Conservation (phyloP, 2,329 filamentous ascomycete genomes). For the Paramyrothecium roridum region DNA sequence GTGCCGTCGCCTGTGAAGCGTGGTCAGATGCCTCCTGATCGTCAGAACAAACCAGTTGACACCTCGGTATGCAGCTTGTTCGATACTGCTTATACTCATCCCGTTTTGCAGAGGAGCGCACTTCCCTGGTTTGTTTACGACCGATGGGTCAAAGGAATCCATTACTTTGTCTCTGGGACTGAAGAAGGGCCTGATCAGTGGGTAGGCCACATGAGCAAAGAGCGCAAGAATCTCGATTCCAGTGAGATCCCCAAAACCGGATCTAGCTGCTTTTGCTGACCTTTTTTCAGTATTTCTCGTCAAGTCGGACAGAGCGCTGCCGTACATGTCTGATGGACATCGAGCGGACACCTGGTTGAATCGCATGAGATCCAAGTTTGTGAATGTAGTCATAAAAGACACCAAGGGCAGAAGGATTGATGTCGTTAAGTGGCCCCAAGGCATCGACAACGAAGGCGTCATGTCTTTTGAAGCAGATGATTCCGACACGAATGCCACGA, state of each 20-base stretch:
- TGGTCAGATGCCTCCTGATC: neutral
- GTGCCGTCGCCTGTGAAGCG: conserved; percentile 16
- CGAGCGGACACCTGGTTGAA: conserved; percentile 28
- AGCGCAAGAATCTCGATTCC: conserved; percentile 31
- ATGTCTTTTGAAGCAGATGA: conserved; percentile 31
- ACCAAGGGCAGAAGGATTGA: conserved; percentile 38
- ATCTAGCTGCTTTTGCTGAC: neutral
- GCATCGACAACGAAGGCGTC: conserved; percentile 30
- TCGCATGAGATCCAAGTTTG: conserved; percentile 29
- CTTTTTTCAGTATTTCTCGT: conserved; percentile 35
- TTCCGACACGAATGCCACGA: conserved; percentile 18
- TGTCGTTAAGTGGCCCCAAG: conserved; percentile 38
- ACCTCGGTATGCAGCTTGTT: conserved; percentile 44
- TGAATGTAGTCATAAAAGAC: conserved; percentile 36
- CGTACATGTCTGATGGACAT: conserved; percentile 36
- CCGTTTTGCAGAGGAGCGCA: conserved; percentile 36
- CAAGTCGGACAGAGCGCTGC: conserved; percentile 39
- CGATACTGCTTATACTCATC: conserved; percentile 49
- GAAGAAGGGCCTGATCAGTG: conserved; percentile 44
- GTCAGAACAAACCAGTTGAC: conserved; percentile 43
- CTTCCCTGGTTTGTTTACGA: conserved; percentile 45
- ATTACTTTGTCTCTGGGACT: conserved; percentile 41
- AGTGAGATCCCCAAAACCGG: conserved; percentile 15
- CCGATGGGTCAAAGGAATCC: conserved; percentile 38
- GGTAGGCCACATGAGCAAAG: conserved; percentile 38